Evolutionary conservation across 2,329 filamentous ascomycete species (phyloP).

Genomic region (Fusarium clavum): DNA sequence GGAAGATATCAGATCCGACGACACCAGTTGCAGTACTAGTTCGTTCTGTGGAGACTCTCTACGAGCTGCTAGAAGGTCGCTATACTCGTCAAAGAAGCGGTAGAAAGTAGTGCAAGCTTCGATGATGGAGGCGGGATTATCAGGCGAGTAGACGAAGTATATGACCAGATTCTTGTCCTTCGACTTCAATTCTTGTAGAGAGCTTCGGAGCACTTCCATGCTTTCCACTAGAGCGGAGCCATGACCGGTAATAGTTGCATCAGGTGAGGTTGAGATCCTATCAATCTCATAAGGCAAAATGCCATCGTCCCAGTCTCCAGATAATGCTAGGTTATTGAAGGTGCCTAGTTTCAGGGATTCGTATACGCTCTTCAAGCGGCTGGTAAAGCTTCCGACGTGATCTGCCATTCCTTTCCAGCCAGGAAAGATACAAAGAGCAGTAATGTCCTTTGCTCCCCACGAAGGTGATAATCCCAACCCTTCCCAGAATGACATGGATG

Average conservation of each 20-base stretch:
- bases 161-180: slow-evolving; percentile 75
- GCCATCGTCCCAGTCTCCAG: slow-evolving; percentile 55
- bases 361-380: slow-evolving; percentile 76
- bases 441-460: slow-evolving; percentile 77
- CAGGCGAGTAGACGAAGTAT: slow-evolving; percentile 79
- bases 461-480: slow-evolving; percentile 79
- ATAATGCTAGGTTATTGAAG: slow-evolving; percentile 65
- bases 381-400: slow-evolving; percentile 72
- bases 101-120: slow-evolving; percentile 81
- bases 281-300: slow-evolving; percentile 64
- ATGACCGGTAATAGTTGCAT: slow-evolving; percentile 55
- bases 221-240: slow-evolving; percentile 61
- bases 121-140: slow-evolving; percentile 69
- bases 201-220: slow-evolving; percentile 61
- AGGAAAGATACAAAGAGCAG: slow-evolving; percentile 77
- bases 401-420: slow-evolving; percentile 71
- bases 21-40: slow-evolving; percentile 81
- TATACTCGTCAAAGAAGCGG: slow-evolving; percentile 72
- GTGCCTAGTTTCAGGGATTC: slow-evolving; percentile 79
- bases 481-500: slow-evolving; percentile 84
- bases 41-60: slow-evolving; percentile 66
- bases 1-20: slow-evolving; percentile 74
- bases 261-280: slow-evolving; percentile 56
- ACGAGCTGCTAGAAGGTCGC: slow-evolving; percentile 57
- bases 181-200: slow-evolving; percentile 56